These are phyloP conservation scores for Kodamaea sagamina DNA, from an alignment of 805 yeast species.

Conservation along the genomic window DNA sequence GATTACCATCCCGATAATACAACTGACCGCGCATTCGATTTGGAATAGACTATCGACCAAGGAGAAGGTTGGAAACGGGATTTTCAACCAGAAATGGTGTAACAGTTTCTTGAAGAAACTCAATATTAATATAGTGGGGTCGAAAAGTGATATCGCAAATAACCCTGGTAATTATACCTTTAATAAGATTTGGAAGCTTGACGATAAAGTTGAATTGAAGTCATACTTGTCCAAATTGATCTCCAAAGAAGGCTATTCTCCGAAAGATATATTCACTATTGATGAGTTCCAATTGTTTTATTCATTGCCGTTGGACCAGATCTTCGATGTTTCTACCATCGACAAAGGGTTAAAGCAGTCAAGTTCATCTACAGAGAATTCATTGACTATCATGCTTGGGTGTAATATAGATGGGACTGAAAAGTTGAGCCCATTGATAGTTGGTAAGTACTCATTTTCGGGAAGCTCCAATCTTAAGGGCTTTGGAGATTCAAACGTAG, in stretches of 20 bases:
- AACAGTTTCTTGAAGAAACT: slow-evolving; percentile 48
- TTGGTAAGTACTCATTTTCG: slow-evolving; percentile 56
- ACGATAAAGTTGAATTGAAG: slow-evolving; percentile 55
- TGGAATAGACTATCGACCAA: slow-evolving; percentile 61
- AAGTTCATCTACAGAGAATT: slow-evolving; percentile 40
- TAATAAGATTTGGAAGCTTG: slow-evolving; percentile 60
- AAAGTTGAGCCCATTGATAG: slow-evolving; percentile 59
- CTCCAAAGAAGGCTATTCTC: slow-evolving; percentile 37
- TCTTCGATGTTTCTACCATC: slow-evolving; percentile 47
- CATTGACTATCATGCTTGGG: slow-evolving; percentile 59
- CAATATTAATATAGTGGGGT: slow-evolving; percentile 52
- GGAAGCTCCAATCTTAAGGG: slow-evolving; percentile 28
- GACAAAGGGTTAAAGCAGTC: slow-evolving; percentile 45
- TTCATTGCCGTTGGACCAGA: slow-evolving; percentile 60
- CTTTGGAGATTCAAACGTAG: neutral
- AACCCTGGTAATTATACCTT: slow-evolving; percentile 31
- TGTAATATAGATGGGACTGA: slow-evolving; percentile 65
- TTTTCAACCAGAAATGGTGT: slow-evolving; percentile 67
- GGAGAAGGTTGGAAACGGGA: slow-evolving; percentile 62
- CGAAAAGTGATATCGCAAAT: slow-evolving; percentile 41
- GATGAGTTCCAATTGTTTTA: slow-evolving; percentile 64
- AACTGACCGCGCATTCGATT: slow-evolving; percentile 61
- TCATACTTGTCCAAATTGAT: slow-evolving; percentile 38
- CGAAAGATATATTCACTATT: slow-evolving; percentile 56
- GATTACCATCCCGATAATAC: slow-evolving; percentile 61